Percentiles rank a stretch among this genome's conserved stretches.
Conservation (phyloP, 805 yeast genomes). For the Yamadazyma akitaensis region DNA sequence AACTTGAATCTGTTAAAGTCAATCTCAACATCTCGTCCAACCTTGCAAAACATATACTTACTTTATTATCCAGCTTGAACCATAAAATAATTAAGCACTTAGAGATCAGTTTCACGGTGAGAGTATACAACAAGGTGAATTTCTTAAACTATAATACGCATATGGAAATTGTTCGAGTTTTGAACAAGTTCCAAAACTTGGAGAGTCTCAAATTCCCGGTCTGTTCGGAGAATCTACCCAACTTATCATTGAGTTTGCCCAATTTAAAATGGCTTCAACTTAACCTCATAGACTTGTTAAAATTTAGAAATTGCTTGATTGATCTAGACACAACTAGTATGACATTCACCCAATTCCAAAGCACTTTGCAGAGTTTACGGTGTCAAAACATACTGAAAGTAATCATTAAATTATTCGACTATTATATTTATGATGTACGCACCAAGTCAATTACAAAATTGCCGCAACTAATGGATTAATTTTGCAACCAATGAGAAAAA, state of each 20-base stretch:
- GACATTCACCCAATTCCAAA: constrained; percentile 4
- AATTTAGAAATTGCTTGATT: constrained; percentile 10
- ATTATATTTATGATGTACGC: constrained; percentile 8
- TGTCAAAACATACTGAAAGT: constrained; percentile 2
- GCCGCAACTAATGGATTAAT: constrained; percentile 1
- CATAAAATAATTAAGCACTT: not conserved
- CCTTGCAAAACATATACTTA: constrained; percentile 3
- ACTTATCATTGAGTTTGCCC: constrained; percentile 4
- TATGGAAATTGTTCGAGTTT: not conserved
- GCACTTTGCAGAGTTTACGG: not conserved
- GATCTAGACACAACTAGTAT: constrained; percentile 4
- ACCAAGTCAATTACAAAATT: constrained; percentile 1
- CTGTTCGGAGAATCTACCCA: constrained; percentile 4
- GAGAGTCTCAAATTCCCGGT: constrained; percentile 10
- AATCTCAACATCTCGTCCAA: constrained; percentile 9
- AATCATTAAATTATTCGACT: constrained; percentile 9
- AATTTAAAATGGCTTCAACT: constrained; percentile 7
- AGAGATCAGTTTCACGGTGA: constrained; percentile 8
- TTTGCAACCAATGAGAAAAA: not conserved
- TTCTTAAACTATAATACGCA: constrained; percentile 5
- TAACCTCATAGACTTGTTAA: constrained; percentile 11
- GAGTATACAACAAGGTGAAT: constrained; percentile 7
- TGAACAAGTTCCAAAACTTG: constrained; percentile 8
- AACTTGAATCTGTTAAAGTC: constrained; percentile 3
- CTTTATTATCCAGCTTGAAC: constrained; percentile 1